A percentile compares a stretch with the other conserved stretches of the same genome.
phyloP scores from a whole-genome alignment of 257 asterid species.

The Solanum appendiculatum region DNA sequence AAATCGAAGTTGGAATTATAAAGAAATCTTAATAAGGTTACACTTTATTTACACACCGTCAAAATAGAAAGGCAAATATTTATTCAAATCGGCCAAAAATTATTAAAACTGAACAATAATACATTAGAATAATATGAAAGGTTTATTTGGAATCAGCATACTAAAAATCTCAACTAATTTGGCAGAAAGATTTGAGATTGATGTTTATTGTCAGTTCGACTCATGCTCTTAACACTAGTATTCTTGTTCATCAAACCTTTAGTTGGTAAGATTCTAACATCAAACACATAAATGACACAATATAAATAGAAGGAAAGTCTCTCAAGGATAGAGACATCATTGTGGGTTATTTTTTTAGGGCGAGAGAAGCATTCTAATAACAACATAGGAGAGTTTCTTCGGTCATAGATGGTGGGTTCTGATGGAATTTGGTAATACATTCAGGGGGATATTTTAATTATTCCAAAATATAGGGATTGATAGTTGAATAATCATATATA shows the following conservation, averaged over 20 bases:
- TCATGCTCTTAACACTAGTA: too few relatives aligned
- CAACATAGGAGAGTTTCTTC: neutral
- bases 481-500: too few relatives aligned
- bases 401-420: neutral
- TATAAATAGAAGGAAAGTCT: neutral
- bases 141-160: neutral
- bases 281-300: too few relatives aligned
- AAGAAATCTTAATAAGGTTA: neutral
- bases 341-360: neutral
- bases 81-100: neutral
- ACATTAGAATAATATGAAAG: neutral
- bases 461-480: too few relatives aligned
- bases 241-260: too few relatives aligned
- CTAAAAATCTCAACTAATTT: neutral
- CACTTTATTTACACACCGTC: too few relatives aligned
- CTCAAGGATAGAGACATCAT: neutral
- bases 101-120: neutral
- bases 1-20: too few relatives aligned
- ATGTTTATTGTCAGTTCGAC: too few relatives aligned
- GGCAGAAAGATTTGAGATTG: too few relatives aligned
- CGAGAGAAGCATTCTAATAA: neutral
- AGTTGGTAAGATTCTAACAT: too few relatives aligned
- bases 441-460: too few relatives aligned
- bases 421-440: neutral
- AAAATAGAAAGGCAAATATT: too few relatives aligned